Evolutionary conservation across 441 rosid species (phyloP).

Genomic region (Corymbia citriodora): DNA sequence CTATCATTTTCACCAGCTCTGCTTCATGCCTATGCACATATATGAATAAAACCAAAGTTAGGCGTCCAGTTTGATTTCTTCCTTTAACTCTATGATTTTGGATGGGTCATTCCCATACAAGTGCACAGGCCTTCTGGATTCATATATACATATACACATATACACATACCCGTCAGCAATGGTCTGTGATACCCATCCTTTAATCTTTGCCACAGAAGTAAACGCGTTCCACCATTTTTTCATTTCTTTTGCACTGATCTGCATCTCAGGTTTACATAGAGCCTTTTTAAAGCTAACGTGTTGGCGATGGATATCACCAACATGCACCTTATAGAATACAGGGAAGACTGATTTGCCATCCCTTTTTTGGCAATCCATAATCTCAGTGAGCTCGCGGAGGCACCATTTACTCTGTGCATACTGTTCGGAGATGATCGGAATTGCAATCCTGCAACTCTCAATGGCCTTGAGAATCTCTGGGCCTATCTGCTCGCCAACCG

Average conservation of each 20-base stretch:
- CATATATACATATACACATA: background rate
- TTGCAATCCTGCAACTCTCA: background rate
- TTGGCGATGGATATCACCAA: background rate
- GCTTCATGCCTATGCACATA: background rate
- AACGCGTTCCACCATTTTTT: background rate
- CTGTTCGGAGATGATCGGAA: background rate
- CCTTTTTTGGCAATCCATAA: background rate
- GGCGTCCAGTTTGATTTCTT: background rate
- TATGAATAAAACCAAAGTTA: background rate
- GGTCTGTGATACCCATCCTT: background rate
- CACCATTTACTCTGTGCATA: background rate
- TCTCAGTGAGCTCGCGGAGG: background rate
- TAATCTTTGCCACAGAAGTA: background rate
- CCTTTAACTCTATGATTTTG: background rate
- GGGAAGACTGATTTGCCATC: background rate
- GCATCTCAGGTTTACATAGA: background rate
- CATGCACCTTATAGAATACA: background rate
- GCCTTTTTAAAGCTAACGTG: background rate
- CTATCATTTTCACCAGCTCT: background rate
- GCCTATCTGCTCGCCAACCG: background rate
- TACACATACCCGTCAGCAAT: background rate
- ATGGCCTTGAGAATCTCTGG: background rate
- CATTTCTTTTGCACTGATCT: background rate
- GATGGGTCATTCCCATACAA: background rate
- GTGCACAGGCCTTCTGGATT: background rate